phyloP scores from a whole-genome alignment of 2,329 filamentous ascomycete genomes.

The Ceratocystis harringtonii region DNA sequence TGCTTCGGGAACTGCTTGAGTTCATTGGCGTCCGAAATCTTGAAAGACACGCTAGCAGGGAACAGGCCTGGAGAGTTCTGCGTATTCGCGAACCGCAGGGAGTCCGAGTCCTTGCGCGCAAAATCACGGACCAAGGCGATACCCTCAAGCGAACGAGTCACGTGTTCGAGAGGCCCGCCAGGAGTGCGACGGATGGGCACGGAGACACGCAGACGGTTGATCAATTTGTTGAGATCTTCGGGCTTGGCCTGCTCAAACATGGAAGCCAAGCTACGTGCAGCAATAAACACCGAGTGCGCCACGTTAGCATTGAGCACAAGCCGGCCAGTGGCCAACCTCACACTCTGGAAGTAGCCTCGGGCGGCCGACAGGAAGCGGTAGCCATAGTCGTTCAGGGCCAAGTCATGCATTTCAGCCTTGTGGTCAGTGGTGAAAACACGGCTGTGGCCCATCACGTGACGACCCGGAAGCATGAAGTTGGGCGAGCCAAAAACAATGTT shows the following conservation, averaged over 20 bases:
- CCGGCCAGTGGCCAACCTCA: slow-evolving; percentile 37
- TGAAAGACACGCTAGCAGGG: slow-evolving; percentile 21
- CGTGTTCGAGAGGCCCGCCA: slow-evolving; percentile 5
- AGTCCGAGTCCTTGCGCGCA: neutral
- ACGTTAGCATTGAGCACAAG: slow-evolving; percentile 42
- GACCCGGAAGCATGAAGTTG: slow-evolving; percentile 26
- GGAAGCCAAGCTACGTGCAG: slow-evolving; percentile 18
- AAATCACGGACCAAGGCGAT: slow-evolving; percentile 7
- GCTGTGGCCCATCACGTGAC: slow-evolving; percentile 31
- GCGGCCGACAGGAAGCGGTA: slow-evolving; percentile 24
- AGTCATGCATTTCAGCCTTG: slow-evolving; percentile 3
- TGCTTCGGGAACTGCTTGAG: slow-evolving; percentile 23
- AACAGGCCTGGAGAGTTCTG: neutral
- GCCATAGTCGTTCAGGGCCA: slow-evolving; percentile 21
- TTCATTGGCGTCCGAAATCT: slow-evolving; percentile 23
- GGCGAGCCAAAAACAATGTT: slow-evolving; percentile 36
- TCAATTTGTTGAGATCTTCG: slow-evolving; percentile 37
- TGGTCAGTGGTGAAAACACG: slow-evolving; percentile 32
- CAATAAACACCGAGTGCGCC: slow-evolving; percentile 35
- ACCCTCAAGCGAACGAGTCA: slow-evolving; percentile 5
- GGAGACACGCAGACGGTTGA: slow-evolving; percentile 9
- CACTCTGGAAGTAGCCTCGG: slow-evolving; percentile 42
- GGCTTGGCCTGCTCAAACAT: slow-evolving; percentile 21
- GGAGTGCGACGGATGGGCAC: slow-evolving; percentile 10
- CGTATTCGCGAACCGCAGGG: neutral